Base-by-base conservation (phyloP, 2,329 filamentous ascomycete species). In the Alternaria solani region DNA sequence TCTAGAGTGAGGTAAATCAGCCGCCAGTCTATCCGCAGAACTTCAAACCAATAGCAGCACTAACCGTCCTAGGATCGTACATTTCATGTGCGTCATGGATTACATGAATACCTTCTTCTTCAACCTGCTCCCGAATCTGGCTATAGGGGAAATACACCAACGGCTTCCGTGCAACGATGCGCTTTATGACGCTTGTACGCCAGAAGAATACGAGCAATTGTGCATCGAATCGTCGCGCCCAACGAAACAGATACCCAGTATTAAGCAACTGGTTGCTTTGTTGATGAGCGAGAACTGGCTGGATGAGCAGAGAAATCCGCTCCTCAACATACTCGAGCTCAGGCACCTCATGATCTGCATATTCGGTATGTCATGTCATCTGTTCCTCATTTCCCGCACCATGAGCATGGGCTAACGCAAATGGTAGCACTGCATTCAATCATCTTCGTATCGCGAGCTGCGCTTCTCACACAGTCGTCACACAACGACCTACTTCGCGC, bases 101-200 rank as follows among this genome's bases (percentile, higher is more conserved):
- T 25, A 42, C 12, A 59, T 65, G 56, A 63, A 25, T 18, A 61
- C 60, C 9, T 32, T 64, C 2, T 61, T 65, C 56, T 65, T 68
- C 46, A 68, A 64, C 9, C 58, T 28, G 11, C 38, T 34, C 2
- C 58, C 65, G 2, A 57, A 61, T 12, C 57, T 70, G 0, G 51
- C 60, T 4, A 18, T 67, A 3, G 23, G 47, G 2, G 65, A 70
- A 34, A 58, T 65, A 41, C 16, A 14, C 1, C 38, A 30, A 16
- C 36, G 54, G 16, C 51, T 68, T 5, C 67, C 65, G 9, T 51
- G 60, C 20, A n/a, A 51, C 1, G 60, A 64, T 30, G 59, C 30
- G 2, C 26, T 68, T 3, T 69, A 65, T 9, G 67, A 68, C 34
- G 64, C 59, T 34, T 18, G 57, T 18, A 61, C 54, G 1, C 4